phyloP scores from a whole-genome alignment of 2,329 filamentous ascomycete genomes.

The Coleophoma eucalyptorum region DNA sequence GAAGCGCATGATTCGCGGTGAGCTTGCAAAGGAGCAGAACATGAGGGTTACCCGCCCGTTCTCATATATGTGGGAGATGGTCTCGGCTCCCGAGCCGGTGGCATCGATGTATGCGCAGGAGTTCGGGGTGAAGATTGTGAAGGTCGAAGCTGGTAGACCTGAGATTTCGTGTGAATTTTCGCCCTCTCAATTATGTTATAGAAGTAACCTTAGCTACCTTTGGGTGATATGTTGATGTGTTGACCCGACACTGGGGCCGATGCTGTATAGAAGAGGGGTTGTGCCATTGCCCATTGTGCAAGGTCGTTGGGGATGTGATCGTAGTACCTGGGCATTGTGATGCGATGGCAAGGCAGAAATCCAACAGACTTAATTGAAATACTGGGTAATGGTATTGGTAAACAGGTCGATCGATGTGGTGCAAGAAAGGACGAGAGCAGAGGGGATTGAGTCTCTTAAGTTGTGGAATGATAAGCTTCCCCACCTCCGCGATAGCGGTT shows the following conservation, averaged over 20 bases:
- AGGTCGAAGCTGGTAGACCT: constrained; percentile 55
- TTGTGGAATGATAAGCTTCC: not conserved
- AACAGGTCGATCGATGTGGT: not conserved
- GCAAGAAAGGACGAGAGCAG: not conserved
- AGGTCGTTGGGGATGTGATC: constrained; percentile 50
- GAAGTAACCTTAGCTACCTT: constrained; percentile 41
- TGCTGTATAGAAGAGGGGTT: constrained; percentile 73
- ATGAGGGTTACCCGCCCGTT: constrained; percentile 73
- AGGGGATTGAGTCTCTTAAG: not conserved
- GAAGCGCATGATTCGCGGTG: constrained; percentile 59
- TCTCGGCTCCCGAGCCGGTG: constrained; percentile 73
- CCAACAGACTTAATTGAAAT: not conserved
- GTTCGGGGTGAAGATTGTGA: constrained; percentile 52
- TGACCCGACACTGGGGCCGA: constrained; percentile 64
- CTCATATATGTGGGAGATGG: constrained; percentile 71
- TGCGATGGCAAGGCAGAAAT: not conserved
- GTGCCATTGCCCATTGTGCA: constrained; percentile 58
- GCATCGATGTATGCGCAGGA: constrained; percentile 69
- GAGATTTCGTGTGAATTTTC: not conserved
- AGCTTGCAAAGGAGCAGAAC: constrained; percentile 62
- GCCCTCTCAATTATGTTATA: not conserved
- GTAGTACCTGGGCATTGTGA: constrained; percentile 57
- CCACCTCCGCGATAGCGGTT: too few relatives aligned
- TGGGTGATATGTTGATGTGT: constrained; percentile 77
- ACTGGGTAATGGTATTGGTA: not conserved